Conservation (phyloP, 1,139 yeast species). For the Hyphopichia buzzinii region DNA sequence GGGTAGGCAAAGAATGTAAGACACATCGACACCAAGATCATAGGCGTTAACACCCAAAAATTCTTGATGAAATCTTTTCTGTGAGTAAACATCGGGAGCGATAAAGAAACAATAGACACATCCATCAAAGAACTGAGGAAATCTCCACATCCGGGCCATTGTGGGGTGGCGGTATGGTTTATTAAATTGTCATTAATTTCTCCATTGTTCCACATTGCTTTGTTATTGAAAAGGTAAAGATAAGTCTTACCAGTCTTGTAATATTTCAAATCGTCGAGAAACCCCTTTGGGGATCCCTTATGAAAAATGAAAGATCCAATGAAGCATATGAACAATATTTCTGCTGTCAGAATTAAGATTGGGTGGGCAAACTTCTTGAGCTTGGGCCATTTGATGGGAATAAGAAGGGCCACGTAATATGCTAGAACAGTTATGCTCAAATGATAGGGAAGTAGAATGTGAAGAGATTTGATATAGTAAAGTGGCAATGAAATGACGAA, state of each 20-base stretch:
- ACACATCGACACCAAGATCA: conserved; percentile 55
- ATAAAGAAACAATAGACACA: conserved; percentile 69
- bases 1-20: conserved; percentile 70
- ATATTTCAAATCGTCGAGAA: conserved; percentile 46
- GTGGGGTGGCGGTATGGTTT: conserved; percentile 36
- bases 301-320: conserved; percentile 56
- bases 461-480: conserved; percentile 44
- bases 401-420: conserved; percentile 49
- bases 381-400: conserved; percentile 48
- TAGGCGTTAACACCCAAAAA: conserved; percentile 57
- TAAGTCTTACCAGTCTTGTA: conserved; percentile 74
- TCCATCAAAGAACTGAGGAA: conserved; percentile 69
- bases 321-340: conserved; percentile 60
- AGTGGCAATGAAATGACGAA: conserved; percentile 57
- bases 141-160: conserved; percentile 83
- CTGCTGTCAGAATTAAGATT: conserved; percentile 61
- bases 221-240: conserved; percentile 50
- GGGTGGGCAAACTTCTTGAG: conserved; percentile 64
- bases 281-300: conserved; percentile 42
- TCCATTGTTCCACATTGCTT: conserved; percentile 29
- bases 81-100: conserved; percentile 77
- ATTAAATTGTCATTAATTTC: conserved; percentile 9
- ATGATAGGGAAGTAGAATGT: conserved; percentile 61
- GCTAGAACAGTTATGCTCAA: conserved; percentile 57
- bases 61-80: conserved; percentile 61